Base-by-base conservation (phyloP, 306 rosid species). In the Vachellia pachyceras region DNA sequence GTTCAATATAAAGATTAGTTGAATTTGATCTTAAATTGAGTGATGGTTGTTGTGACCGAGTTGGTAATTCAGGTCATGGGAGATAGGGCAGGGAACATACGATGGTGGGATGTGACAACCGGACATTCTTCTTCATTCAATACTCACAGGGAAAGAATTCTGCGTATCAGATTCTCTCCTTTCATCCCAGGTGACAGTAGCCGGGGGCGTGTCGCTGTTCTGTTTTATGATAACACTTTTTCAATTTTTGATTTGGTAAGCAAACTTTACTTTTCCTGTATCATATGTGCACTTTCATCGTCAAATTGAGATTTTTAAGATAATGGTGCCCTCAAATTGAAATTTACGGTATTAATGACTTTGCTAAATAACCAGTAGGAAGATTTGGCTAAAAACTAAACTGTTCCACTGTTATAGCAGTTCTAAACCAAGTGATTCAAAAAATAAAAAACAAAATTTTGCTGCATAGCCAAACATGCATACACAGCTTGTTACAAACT, bases 81-180 rank as follows among this genome's bases (percentile, higher is more conserved):
- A 73, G 99, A 95, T 87, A 89, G 96, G 85, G 87, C 88, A 3
- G 99, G 99, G 67, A 90, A 87, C 79, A 90, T 95, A 73, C 90
- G 98, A 79, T 95, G 99, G 99, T 95, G 99, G 99, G 99, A 95
- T 85, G 97, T 95, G 80, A 87, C 85, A 57, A 93, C 93, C 78
- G 99, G 99, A 73, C 85, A 95, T 60, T 95, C 98, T 76, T 95
- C 99, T 73, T 93, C 99, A 69, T 95, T 95, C 91, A 88, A 84
- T 82, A 95, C 99, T 77, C 98, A 90, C 76, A 93, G 91, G 78
- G 99, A 95, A 66, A 98, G 98, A 87, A 95, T 95, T 82, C 90
- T 94, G 72, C 87, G 98, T 46, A 93, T 95, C 84, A 93, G 89
- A 82, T 93, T 95, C 85, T 90, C 99, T 42, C 99, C 99, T 77